Base-by-base conservation (phyloP, 495 filamentous ascomycete genomes). In the Parmelia sp. region DNA sequence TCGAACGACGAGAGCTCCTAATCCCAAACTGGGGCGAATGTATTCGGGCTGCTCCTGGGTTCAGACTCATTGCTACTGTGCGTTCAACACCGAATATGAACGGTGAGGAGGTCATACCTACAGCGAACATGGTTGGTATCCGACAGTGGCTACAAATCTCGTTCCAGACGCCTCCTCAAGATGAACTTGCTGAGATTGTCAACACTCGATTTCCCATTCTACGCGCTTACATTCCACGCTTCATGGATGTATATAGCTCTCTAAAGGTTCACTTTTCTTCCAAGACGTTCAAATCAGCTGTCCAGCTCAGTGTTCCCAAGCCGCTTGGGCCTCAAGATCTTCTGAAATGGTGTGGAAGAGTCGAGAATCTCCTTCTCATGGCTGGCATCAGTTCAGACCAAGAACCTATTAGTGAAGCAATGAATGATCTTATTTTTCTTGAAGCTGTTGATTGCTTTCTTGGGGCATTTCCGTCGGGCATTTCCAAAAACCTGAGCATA, bases 401-500 rank as follows among this genome's bases (percentile, higher is more conserved):
- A 25, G 89, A 96, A 73, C 76, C 85, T n/a, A 84, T 91, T 27
- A 82, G 81, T 5, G 89, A 93, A 63, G 80, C 81, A 4, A 80
- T 85, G 11, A 84, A 86, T 70, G 91, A 96, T 68, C 84, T 87
- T 49, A 95, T 97, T 69, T 96, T 97, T 70, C 78, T 95, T 70
- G 95, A 97, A 71, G 86, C 91, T 8, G 80, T 90, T 40, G 94
- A 97, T 72, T 90, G 91, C 65, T 96, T 97, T 75, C 85, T 89
- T 53, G 89, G 88, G 40, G 87, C 85, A 65, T 74, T 95, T 29
- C 85, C 88, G n/a, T 87, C 84, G 42, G 81, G 79, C 25, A 79
- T 82, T 9, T 74, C 86, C n/a, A 82, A 85, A 57, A 74, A 77
- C 19, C 71, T 79, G n/a, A 78, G 95, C 57, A 81, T 88, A 29